Conservation (phyloP, 2,329 filamentous ascomycete species). For the Whalleya microplaca region DNA sequence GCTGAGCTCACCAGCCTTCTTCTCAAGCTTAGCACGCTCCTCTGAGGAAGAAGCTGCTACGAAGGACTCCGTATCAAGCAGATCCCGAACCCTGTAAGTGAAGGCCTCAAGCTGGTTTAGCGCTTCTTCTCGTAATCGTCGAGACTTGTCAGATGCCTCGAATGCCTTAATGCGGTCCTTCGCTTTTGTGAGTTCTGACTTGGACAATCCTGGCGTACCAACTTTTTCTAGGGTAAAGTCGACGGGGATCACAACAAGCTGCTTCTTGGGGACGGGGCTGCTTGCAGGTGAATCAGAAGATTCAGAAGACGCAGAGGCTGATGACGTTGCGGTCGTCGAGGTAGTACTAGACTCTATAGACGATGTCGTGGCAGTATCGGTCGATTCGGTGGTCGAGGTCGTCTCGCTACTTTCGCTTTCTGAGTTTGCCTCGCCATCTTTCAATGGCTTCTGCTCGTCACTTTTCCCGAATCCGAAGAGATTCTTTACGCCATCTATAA, state of each 20-base stretch:
- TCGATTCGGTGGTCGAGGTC: slow-evolving; percentile 47
- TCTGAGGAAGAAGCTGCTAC: slow-evolving; percentile 69
- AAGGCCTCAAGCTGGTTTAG: slow-evolving; percentile 92
- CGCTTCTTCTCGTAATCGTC: slow-evolving; percentile 78
- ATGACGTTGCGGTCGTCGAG: slow-evolving; percentile 40
- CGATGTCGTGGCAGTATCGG: slow-evolving; percentile 49
- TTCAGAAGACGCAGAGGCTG: slow-evolving; percentile 40
- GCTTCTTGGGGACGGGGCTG: slow-evolving; percentile 61
- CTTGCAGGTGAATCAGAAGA: slow-evolving; percentile 54
- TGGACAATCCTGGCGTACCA: slow-evolving; percentile 54
- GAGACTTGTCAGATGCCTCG: slow-evolving; percentile 79
- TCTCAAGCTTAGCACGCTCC: slow-evolving; percentile 68
- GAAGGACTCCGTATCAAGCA: slow-evolving; percentile 78
- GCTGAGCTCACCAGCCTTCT: slow-evolving; percentile 69
- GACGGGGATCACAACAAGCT: slow-evolving; percentile 59
- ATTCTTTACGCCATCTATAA: slow-evolving; percentile 94
- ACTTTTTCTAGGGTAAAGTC: slow-evolving; percentile 52
- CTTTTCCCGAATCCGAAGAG: slow-evolving; percentile 92
- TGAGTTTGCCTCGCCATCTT: slow-evolving; percentile 59
- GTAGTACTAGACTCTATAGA: slow-evolving; percentile 41
- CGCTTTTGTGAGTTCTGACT: slow-evolving; percentile 52
- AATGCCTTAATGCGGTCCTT: slow-evolving; percentile 81
- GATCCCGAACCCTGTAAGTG: slow-evolving; percentile 85
- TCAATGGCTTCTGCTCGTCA: slow-evolving; percentile 79
- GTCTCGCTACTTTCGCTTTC: slow-evolving; percentile 48